Percentiles rank a stretch among this genome's conserved stretches.
These are phyloP conservation scores for Penicillium canariense DNA, from an alignment of 495 filamentous ascomycete species.

Conservation along the genomic window DNA sequence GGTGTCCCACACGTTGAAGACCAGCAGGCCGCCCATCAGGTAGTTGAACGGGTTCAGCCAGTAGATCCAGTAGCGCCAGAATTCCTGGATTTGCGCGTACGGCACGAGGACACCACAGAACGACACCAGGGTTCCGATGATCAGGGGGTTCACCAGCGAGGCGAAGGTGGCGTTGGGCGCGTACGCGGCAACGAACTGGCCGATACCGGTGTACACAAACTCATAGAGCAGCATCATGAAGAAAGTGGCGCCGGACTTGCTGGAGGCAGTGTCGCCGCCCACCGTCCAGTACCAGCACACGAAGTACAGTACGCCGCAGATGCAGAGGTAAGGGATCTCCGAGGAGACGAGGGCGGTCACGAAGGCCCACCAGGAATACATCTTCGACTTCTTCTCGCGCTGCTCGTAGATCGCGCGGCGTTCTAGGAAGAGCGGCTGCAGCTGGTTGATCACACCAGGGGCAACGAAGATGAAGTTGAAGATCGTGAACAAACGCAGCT, in stretches of 20 bases:
- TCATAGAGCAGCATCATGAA: conserved; percentile 56
- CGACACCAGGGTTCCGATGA: conserved; percentile 55
- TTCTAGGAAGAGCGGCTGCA: conserved; percentile 54
- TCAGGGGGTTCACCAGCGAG: conserved; percentile 53
- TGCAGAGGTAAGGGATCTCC: conserved; percentile 51
- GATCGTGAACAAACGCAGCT: conserved; percentile 42
- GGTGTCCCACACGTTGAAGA: conserved; percentile 55
- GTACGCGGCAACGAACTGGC: conserved; percentile 59
- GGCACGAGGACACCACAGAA: conserved; percentile 52
- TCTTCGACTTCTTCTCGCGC: conserved; percentile 51
- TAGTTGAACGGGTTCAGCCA: conserved; percentile 71
- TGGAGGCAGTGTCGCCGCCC: conserved; percentile 29
- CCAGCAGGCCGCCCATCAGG: conserved; percentile 58
- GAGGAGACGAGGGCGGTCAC: conserved; percentile 48
- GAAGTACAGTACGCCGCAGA: conserved; percentile 51
- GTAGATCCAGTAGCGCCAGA: conserved; percentile 78
- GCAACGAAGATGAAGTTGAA: conserved; percentile 54
- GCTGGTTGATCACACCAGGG: conserved; percentile 47
- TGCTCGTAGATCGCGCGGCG: conserved; percentile 52
- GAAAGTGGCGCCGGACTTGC: conserved; percentile 54
- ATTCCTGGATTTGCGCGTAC: conserved; percentile 48
- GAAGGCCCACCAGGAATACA: conserved; percentile 57
- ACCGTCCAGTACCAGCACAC: conserved; percentile 46
- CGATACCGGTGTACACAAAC: conserved; percentile 56
- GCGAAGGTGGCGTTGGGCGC: conserved; percentile 56